A percentile compares a stretch with the other conserved stretches of the same genome.
Conservation (phyloP, 108 stramenopile species). For the Stephanodiscus minutulus region DNA sequence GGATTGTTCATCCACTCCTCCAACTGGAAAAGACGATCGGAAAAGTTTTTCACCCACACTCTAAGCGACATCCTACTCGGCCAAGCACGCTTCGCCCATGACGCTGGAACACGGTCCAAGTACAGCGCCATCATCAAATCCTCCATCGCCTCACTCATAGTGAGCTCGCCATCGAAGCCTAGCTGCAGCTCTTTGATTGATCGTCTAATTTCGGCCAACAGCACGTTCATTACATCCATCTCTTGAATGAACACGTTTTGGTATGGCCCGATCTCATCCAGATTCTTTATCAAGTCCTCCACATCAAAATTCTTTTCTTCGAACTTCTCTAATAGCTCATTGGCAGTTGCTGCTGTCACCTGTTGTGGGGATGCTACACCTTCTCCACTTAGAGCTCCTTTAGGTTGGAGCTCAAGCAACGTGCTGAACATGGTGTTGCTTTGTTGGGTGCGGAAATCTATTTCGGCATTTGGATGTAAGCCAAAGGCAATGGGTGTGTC, state of each 20-base stretch:
- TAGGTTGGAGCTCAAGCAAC: slow-evolving; percentile 61
- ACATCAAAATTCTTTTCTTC: slow-evolving; percentile 85
- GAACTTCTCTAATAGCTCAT: slow-evolving; percentile 79
- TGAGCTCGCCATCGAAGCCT: slow-evolving; percentile 90
- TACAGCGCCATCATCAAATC: slow-evolving; percentile 70
- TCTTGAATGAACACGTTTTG: slow-evolving; percentile 93
- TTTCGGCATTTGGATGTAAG: slow-evolving; percentile 93
- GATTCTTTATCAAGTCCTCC: slow-evolving; percentile 66
- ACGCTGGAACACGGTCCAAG: slow-evolving; percentile 72
- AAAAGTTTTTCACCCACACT: slow-evolving; percentile 77
- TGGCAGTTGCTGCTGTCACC: slow-evolving; percentile 60
- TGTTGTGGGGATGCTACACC: slow-evolving; percentile 56
- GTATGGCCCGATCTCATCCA: slow-evolving; percentile 88
- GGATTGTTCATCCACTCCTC: slow-evolving; percentile 90
- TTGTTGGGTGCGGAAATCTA: slow-evolving; percentile 90
- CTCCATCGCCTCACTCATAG: slow-evolving; percentile 92
- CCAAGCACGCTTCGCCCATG: slow-evolving; percentile 87
- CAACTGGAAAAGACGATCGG: slow-evolving; percentile 68
- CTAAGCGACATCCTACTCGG: slow-evolving; percentile 68
- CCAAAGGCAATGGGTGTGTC: slow-evolving; percentile 94
- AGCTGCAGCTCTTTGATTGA: slow-evolving; percentile 85
- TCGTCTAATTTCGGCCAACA: slow-evolving; percentile 79
- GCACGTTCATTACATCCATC: slow-evolving; percentile 90
- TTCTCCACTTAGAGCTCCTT: slow-evolving; percentile 44
- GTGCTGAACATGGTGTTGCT: slow-evolving; percentile 70